phyloP scores from a whole-genome alignment of 306 rosid species.

The Spatholobus suberectus region DNA sequence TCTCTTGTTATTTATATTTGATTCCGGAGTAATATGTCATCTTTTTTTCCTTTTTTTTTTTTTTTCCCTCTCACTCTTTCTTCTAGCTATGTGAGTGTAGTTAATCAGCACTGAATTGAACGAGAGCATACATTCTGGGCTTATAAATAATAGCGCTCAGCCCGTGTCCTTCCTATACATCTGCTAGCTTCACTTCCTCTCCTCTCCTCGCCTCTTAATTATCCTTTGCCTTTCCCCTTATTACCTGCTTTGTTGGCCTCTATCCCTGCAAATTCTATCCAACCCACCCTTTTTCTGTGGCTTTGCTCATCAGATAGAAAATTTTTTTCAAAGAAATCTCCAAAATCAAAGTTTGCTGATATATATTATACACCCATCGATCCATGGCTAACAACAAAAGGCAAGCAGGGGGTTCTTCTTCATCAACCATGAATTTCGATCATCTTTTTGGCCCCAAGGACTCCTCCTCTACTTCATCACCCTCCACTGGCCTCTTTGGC shows the following conservation, averaged over 20 bases:
- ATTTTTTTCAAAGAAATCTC: too few species aligned
- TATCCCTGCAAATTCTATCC: slow-evolving; percentile 54
- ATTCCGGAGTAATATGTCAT: too few species aligned
- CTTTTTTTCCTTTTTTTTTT: neutral
- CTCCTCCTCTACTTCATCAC: slow-evolving; percentile 53
- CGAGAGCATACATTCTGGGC: neutral
- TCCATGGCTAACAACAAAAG: slow-evolving; percentile 52
- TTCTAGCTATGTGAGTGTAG: neutral
- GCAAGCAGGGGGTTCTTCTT: slow-evolving; percentile 48
- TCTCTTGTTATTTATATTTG: too few species aligned
- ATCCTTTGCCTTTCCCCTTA: neutral
- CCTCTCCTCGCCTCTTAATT: neutral
- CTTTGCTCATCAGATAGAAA: too few species aligned
- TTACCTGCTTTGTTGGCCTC: slow-evolving; percentile 21
- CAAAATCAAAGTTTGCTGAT: neutral
- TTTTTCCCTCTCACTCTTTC: neutral
- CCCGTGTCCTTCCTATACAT: slow-evolving; percentile 37
- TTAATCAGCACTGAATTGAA: neutral
- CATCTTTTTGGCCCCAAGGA: slow-evolving; percentile 79
- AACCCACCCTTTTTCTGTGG: slow-evolving; percentile 3
- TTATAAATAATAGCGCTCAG: slow-evolving; percentile 59
- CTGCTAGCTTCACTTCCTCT: slow-evolving; percentile 51
- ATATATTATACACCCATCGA: neutral
- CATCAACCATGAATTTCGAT: slow-evolving; percentile 62
- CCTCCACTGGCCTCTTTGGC: slow-evolving; percentile 59